Evolutionary conservation across 768 basidiomycete genomes (phyloP).

Genomic region (Suillus americanus): DNA sequence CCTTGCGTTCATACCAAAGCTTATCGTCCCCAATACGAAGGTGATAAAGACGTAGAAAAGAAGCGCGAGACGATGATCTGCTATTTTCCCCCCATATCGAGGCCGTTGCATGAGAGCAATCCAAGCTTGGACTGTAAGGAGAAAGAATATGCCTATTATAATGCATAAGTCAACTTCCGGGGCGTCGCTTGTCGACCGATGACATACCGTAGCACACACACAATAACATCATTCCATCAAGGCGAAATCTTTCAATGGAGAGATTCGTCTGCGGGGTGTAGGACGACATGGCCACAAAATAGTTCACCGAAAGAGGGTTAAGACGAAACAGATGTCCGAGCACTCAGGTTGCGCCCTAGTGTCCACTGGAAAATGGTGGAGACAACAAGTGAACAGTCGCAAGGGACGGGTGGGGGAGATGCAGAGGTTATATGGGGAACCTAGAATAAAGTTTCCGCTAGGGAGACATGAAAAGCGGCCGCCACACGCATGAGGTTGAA

Average conservation of each 20-base stretch:
- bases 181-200: too few relatives aligned
- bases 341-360: not conserved
- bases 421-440: not conserved
- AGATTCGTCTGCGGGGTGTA: constrained; percentile 19
- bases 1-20: constrained; percentile 15
- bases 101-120: not conserved
- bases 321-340: not conserved
- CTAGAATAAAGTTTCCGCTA: not conserved
- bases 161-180: not conserved
- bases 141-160: constrained; percentile 15
- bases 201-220: constrained; percentile 23
- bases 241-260: constrained; percentile 27
- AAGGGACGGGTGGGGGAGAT: not conserved
- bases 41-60: constrained; percentile 6
- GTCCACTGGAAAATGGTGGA: not conserved
- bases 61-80: not conserved
- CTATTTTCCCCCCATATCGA: not conserved
- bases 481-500: not conserved
- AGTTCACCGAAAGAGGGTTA: not conserved
- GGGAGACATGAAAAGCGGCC: not conserved
- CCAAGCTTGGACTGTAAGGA: constrained; percentile 1
- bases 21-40: constrained; percentile 18
- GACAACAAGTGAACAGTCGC: not conserved
- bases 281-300: constrained; percentile 17
- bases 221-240: constrained; percentile 21